Base-by-base conservation (phyloP, 2,329 filamentous ascomycete genomes). In the Colletotrichum limetticola region DNA sequence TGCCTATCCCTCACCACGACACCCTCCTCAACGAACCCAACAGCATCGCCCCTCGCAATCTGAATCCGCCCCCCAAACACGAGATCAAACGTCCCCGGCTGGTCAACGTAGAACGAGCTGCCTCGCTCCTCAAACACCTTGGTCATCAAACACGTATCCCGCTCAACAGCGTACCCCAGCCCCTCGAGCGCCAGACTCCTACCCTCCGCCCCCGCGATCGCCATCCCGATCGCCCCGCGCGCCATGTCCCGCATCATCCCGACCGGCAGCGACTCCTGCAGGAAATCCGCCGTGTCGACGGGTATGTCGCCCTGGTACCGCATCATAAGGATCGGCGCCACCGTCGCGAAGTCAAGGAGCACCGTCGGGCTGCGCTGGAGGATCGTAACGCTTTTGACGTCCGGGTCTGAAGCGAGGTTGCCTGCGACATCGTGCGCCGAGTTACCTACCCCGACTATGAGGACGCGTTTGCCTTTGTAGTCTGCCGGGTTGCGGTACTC, bases 291-390 rank as follows among this genome's bases (percentile, higher is more conserved):
- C 74, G 89, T 84, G 74, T 88, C 86, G 5, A 83, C 86, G 3
- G 84, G 82, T 1, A 85, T 83, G 2, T 83, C 84, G 9, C 67
- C 61, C n/a, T 60, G 66, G 42, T 77, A 84, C 80, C 19, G 83
- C 78, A 68, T 82, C 76, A 78, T 87, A 83, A 60, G 85, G 81
- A 1, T 85, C 78, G 53, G 5, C 1, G 82, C 83, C 26, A 83
- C 82, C 4, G 28, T 61, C 35, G 84, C 81, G 19, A 81, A 81
- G 2, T 84, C 84, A 32, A 89, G 80, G 7, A 89, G 85, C 75
- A 86, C 88, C 2, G 86, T 89, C 4, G 83, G 83, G 14, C 82
- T 81, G 16, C 87, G 85, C 78, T 90, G 88, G 3, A 90, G 76
- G 83, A 90, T 86, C 9, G 87, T 87, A 1, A 89, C 86, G 46